Percentiles rank a stretch among this genome's conserved stretches.
These are phyloP conservation scores for Actinomucor elegans DNA, from an alignment of 371 early-diverging fungal genomes.

Conservation along the genomic window DNA sequence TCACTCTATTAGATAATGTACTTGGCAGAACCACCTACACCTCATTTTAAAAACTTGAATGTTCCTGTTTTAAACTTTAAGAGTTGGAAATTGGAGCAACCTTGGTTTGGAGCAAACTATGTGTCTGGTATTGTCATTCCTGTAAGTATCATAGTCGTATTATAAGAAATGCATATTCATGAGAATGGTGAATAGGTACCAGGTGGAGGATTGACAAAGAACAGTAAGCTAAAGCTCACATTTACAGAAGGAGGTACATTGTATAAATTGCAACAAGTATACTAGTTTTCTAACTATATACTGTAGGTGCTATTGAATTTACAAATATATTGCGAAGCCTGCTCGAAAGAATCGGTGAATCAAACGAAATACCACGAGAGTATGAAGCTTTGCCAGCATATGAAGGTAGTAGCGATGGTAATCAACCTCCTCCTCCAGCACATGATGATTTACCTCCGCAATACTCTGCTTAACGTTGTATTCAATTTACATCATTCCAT, in stretches of 20 bases:
- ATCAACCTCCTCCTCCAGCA: neutral
- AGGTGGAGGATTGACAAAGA: constrained; percentile 44
- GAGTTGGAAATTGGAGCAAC: constrained; percentile 49
- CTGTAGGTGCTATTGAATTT: constrained; percentile 58
- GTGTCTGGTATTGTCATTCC: constrained; percentile 42
- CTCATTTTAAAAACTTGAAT: constrained; percentile 40
- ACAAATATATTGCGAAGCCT: constrained; percentile 38
- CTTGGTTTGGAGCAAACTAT: constrained; percentile 63
- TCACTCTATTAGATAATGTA: constrained; percentile 35
- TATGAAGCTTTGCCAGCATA: constrained; percentile 43
- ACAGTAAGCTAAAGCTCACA: constrained; percentile 36
- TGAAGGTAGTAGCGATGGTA: constrained; percentile 1
- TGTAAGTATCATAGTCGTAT: constrained; percentile 21
- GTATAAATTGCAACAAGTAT: neutral
- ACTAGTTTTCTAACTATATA: neutral
- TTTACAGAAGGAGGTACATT: constrained; percentile 55
- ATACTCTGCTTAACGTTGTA: constrained; percentile 14
- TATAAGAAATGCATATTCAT: neutral
- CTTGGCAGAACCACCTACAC: constrained; percentile 24
- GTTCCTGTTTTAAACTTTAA: constrained; percentile 46
- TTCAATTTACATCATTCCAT: too few species aligned
- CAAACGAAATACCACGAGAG: constrained; percentile 33
- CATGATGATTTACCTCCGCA: constrained; percentile 12
- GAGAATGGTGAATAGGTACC: constrained; percentile 29
- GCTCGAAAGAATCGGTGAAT: constrained; percentile 40